Percentiles rank a stretch among this genome's conserved stretches.
phyloP scores from a whole-genome alignment of 805 yeast genomes.

The Candida methanosorbosa region DNA sequence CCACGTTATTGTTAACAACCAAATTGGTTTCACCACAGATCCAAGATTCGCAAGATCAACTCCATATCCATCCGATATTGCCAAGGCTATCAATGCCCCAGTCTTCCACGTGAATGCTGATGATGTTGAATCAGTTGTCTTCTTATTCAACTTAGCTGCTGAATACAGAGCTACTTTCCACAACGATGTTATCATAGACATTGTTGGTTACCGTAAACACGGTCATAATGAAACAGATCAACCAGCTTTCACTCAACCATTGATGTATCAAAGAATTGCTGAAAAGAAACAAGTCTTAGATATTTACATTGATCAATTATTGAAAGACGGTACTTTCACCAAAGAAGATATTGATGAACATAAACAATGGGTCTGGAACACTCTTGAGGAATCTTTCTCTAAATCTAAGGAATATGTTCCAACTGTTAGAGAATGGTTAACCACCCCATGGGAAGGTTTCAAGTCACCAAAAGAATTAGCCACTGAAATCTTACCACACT shows the following conservation, averaged over 20 bases:
- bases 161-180: constrained; percentile 98
- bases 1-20: constrained; percentile 94
- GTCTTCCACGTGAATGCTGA: constrained; percentile 99
- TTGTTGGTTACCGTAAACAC: constrained; percentile 96
- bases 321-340: constrained; percentile 84
- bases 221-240: constrained; percentile 99
- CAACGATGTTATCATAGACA: constrained; percentile 91
- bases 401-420: constrained; percentile 88
- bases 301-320: constrained; percentile 69
- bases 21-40: constrained; percentile 98
- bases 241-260: constrained; percentile 97
- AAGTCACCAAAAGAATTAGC: constrained; percentile 97
- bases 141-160: constrained; percentile 92
- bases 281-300: constrained; percentile 85
- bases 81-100: constrained; percentile 94
- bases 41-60: constrained; percentile 97
- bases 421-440: constrained; percentile 92
- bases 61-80: constrained; percentile 95
- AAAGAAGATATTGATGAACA: constrained; percentile 89
- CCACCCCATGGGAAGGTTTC: constrained; percentile 98
- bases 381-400: constrained; percentile 81
- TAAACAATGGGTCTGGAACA: constrained; percentile 96
- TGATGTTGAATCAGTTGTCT: constrained; percentile 89
- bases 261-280: constrained; percentile 90
- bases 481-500: constrained; percentile 89